Evolutionary conservation across 2,329 filamentous ascomycete species (phyloP).

Genomic region (Penicillium sp.): DNA sequence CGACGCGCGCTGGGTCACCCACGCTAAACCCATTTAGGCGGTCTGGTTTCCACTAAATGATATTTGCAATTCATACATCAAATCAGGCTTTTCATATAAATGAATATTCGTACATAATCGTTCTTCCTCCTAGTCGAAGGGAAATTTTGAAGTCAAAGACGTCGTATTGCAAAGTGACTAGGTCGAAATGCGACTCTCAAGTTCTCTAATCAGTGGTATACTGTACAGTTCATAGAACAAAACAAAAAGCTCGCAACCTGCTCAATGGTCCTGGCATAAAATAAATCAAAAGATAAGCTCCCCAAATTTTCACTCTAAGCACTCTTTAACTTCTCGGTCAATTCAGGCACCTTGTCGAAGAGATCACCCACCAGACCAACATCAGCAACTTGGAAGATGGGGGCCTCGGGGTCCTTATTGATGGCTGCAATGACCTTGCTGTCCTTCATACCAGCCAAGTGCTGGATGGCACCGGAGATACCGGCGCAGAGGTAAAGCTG

Average conservation of each 20-base stretch:
- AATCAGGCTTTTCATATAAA: not conserved
- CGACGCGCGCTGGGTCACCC: constrained; percentile 21
- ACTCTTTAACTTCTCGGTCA: constrained; percentile 78
- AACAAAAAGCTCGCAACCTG: constrained; percentile 5
- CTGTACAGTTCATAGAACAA: constrained; percentile 11
- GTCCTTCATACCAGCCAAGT: constrained; percentile 99
- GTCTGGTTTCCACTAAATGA: not conserved
- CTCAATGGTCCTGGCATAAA: constrained; percentile 15
- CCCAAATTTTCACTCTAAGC: constrained; percentile 3
- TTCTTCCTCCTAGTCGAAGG: not conserved
- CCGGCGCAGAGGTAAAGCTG: constrained; percentile 93
- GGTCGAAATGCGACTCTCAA: not conserved
- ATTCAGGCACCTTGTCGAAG: constrained; percentile 91
- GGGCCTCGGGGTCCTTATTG: constrained; percentile 96
- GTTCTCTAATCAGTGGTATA: constrained; percentile 10
- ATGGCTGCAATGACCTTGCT: constrained; percentile 99
- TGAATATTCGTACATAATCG: not conserved
- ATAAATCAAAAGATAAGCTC: constrained; percentile 7
- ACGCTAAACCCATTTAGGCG: constrained; percentile 27
- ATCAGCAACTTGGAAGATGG: constrained; percentile 97
- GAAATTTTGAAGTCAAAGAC: not conserved
- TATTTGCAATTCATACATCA: not conserved
- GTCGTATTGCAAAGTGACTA: constrained; percentile 7
- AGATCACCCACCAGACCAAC: constrained; percentile 93
- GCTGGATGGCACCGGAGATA: constrained; percentile 96